Conservation (phyloP, 1,284 basidiomycete species). For the Cutaneotrichosporon daszewskae region DNA sequence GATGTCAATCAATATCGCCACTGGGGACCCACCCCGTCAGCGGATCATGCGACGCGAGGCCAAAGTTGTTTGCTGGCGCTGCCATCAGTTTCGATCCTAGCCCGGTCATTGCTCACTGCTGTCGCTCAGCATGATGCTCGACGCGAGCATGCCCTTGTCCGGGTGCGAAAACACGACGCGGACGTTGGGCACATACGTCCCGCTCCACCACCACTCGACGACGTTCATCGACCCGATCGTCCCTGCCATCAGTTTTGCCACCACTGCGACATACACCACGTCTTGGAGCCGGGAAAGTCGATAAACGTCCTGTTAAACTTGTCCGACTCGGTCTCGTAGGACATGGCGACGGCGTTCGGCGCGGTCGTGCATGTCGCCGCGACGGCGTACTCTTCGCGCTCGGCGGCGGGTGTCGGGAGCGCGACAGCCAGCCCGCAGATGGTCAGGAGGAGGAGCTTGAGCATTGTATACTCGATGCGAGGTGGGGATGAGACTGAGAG, state of each 20-base stretch:
- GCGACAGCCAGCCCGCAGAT: too few relatives aligned
- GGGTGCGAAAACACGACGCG: not conserved
- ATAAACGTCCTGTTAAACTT: not conserved
- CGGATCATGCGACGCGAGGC: not conserved
- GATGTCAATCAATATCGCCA: not conserved
- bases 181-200: not conserved
- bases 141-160: not conserved
- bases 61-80: not conserved
- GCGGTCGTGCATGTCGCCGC: too few relatives aligned
- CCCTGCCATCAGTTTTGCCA: not conserved
- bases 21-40: not conserved
- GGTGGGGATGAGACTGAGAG: too few relatives aligned
- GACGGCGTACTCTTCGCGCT: too few relatives aligned
- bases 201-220: not conserved
- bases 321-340: too few relatives aligned
- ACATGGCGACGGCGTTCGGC: too few relatives aligned
- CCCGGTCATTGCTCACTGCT: not conserved
- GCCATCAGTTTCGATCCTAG: not conserved
- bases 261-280: not conserved
- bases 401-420: too few relatives aligned
- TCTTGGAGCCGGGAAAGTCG: not conserved
- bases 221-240: not conserved
- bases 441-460: too few relatives aligned
- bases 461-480: too few relatives aligned
- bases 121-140: not conserved